These are phyloP conservation scores for Tolypocladium guangdongense DNA, from an alignment of 2,329 filamentous ascomycete species.

Conservation along the genomic window DNA sequence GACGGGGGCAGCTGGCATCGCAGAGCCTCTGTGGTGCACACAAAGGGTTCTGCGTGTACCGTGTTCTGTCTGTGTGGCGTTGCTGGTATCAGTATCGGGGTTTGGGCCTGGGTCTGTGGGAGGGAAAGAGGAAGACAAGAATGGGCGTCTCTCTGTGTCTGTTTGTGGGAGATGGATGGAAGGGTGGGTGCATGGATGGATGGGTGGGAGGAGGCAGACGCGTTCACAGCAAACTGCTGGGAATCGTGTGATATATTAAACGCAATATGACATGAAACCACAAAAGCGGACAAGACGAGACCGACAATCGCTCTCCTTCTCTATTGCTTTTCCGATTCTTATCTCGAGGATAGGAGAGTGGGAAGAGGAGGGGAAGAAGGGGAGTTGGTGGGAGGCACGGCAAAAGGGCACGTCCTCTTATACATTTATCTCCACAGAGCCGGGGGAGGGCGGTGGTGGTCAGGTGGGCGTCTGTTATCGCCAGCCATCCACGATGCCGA, in stretches of 20 bases:
- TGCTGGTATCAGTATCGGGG: not conserved
- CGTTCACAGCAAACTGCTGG: constrained; percentile 1
- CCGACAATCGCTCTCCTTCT: not conserved
- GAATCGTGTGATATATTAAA: constrained; percentile 1
- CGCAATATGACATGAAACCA: not conserved
- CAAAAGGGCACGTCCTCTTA: not conserved
- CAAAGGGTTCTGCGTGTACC: constrained; percentile 1
- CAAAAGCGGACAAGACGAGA: not conserved
- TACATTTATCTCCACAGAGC: not conserved
- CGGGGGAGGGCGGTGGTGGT: not conserved
- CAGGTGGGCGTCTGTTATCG: not conserved
- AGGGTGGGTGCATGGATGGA: not conserved
- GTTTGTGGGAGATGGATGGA: not conserved
- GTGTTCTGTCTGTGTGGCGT: not conserved
- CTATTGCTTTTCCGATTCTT: not conserved
- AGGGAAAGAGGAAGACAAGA: not conserved
- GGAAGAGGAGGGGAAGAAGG: not conserved
- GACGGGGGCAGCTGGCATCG: constrained; percentile 12
- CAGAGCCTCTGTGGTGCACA: constrained; percentile 7
- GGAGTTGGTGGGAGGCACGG: not conserved
- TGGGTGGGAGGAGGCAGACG: not conserved
- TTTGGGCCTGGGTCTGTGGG: not conserved
- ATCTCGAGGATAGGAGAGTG: not conserved
- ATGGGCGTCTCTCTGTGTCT: not conserved
- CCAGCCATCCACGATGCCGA: not conserved